phyloP scores from a whole-genome alignment of 495 filamentous ascomycete species.

The Neurospora discreta region DNA sequence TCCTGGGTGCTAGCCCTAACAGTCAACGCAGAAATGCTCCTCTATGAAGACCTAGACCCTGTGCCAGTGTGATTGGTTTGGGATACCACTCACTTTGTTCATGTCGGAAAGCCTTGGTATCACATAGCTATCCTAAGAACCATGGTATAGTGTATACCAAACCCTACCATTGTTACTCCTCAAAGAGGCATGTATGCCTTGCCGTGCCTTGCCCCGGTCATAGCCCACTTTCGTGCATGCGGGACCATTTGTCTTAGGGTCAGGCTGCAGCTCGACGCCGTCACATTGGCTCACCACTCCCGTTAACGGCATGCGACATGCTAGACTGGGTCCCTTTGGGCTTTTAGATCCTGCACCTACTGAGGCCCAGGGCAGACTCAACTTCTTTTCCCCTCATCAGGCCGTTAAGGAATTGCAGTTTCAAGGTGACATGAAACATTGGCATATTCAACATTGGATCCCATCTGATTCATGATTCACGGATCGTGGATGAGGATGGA shows the following conservation, averaged over 20 bases:
- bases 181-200: not conserved
- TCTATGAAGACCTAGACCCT: not conserved
- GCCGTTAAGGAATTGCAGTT: not conserved
- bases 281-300: not conserved
- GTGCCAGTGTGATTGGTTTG: not conserved
- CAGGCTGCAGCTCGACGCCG: not conserved
- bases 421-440: not conserved
- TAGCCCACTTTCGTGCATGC: not conserved
- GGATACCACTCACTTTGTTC: not conserved
- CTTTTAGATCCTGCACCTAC: not conserved
- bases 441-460: not conserved
- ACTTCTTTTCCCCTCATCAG: not conserved
- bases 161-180: not conserved
- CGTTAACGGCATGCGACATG: not conserved
- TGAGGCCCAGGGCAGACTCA: not conserved
- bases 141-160: not conserved
- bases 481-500: not conserved
- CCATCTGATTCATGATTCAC: not conserved
- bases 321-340: not conserved
- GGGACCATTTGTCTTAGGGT: not conserved
- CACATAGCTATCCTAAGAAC: not conserved
- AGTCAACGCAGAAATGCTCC: not conserved
- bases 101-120: not conserved
- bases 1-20: not conserved
- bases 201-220: not conserved